Base-by-base conservation (phyloP, 2,329 filamentous ascomycete species). In the Endoconidiophora polonica region DNA sequence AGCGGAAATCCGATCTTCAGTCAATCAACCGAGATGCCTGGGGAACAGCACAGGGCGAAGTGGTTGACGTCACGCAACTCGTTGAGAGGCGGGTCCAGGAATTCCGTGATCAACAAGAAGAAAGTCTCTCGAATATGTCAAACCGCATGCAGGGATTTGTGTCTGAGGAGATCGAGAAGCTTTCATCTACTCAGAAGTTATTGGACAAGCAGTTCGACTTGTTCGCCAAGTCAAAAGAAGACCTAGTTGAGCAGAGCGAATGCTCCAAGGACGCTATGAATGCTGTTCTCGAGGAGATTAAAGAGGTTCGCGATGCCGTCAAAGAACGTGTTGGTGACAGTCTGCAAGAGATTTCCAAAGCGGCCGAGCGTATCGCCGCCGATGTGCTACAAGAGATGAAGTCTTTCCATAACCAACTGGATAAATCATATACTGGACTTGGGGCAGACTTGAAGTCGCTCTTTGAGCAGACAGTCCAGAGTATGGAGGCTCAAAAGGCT, bases 241-340 rank as follows among this genome's bases (percentile, higher is more conserved):
- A 83, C 56, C 73, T 93, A 14, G 72, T 83, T 23, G 69, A 75
- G 40, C 79, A 83, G 58, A 83, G 79, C 50, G 69, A 73, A 22
- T 70, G 73, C 54, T 82, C 86, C 2, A 85, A 83, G 58, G 79
- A 88, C 44, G 83, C 88, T 51, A 87, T 95, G 84, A 88, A 95
- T 58, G 70, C 76, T n/a, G 81, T 94, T 1, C 71, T 98, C 7
- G 85, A 91, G 58, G 90, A 46, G 16, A 52, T 52, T 5, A 47
- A 94, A 61, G 78, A 76, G n/a, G 72, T 96, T 22, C 78, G 90
- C 20, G 84, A 94, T 61, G 81, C 85, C 48, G 86, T 96, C 47
- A 95, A 95, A 68, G 42, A 49, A 7, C 46, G 46, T 3, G 51
- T 54, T 10, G 48, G 48, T 18, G 40, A 51, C n/a, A 46, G 48